Evolutionary conservation across 1,139 yeast species (phyloP), one percentile per base, ranked within the genome.

Genomic region (Yamadazyma conglobata): DNA sequence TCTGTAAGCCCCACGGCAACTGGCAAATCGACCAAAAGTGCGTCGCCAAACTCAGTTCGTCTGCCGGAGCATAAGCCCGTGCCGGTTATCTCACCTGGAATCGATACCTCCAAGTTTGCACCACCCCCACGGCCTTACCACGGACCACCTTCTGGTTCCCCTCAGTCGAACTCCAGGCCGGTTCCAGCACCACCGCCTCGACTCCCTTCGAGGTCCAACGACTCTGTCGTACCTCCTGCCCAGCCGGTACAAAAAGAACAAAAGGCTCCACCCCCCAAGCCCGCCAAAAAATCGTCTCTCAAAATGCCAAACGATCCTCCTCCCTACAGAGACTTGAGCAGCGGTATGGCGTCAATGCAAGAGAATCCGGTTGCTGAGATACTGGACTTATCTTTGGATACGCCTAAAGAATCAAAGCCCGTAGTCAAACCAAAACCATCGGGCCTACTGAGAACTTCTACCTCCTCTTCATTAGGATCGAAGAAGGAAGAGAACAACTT

Each of bases 201-300:
- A 25, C 14, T 35, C 12, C 30, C 44, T 7, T 19, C 43, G 2
- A 28, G 47, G 11, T 33, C 43, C 17, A 10, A 12, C n/a, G 10
- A 20, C 19, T 24, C 29, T 5, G 18, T 17, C 10, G 24, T 22
- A 15, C 9, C 14, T n/a, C 11, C 31, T 6, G 15, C 17, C 10
- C 16, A 29, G n/a, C 12, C 32, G 11, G 21, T 25, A 10, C n/a
- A 29, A 8, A 13, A 20, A 9, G 13, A 29, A 7, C 54, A 50
- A 37, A 61, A 58, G 34, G 46, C 48, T 3, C 64, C 70, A 8
- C 70, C 70, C 3, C 70, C 69, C 14, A 65, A 64, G 27, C 71
- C 72, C 1, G 37, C 46, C 3, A 67, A 59, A 41, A 60, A 60
- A 33, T 50, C 46, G 9, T 32, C 38, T n/a, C n/a, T 43, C 1